Evolutionary conservation across 2,329 filamentous ascomycete genomes (phyloP).

Genomic region (Hypoxylon sp.): DNA sequence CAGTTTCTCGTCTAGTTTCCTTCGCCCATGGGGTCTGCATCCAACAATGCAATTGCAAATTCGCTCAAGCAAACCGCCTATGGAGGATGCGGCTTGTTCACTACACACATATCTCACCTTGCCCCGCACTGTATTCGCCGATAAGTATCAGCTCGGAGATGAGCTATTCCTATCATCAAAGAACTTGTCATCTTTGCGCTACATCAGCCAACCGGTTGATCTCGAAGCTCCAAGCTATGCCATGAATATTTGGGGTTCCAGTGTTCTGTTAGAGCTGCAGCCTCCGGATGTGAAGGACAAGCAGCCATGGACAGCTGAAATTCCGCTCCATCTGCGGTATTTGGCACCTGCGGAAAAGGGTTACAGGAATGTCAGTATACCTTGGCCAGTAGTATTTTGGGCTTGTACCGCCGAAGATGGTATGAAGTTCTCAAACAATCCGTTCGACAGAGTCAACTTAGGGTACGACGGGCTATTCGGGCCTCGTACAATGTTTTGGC

Average conservation of each 20-base stretch:
- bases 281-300: slow-evolving; percentile 62
- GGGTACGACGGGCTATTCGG: slow-evolving; percentile 89
- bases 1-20: slow-evolving; percentile 75
- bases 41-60: slow-evolving; percentile 82
- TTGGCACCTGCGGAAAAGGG: slow-evolving; percentile 73
- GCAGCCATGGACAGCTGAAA: slow-evolving; percentile 73
- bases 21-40: slow-evolving; percentile 84
- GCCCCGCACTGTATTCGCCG: slow-evolving; percentile 84
- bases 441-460: slow-evolving; percentile 88
- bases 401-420: slow-evolving; percentile 80
- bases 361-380: slow-evolving; percentile 70
- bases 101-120: slow-evolving; percentile 87
- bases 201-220: slow-evolving; percentile 83
- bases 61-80: slow-evolving; percentile 65
- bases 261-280: slow-evolving; percentile 80
- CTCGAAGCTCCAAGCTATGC: slow-evolving; percentile 92
- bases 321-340: slow-evolving; percentile 91
- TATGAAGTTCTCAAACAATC: slow-evolving; percentile 79
- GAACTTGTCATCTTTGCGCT: slow-evolving; percentile 78
- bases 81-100: slow-evolving; percentile 73
- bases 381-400: slow-evolving; percentile 92
- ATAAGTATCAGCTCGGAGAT: slow-evolving; percentile 87
- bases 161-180: slow-evolving; percentile 84
- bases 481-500: slow-evolving; percentile 85
- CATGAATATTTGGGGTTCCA: slow-evolving; percentile 82